phyloP scores from a whole-genome alignment of 2,329 filamentous ascomycete genomes.

The Colletotrichum limetticola region DNA sequence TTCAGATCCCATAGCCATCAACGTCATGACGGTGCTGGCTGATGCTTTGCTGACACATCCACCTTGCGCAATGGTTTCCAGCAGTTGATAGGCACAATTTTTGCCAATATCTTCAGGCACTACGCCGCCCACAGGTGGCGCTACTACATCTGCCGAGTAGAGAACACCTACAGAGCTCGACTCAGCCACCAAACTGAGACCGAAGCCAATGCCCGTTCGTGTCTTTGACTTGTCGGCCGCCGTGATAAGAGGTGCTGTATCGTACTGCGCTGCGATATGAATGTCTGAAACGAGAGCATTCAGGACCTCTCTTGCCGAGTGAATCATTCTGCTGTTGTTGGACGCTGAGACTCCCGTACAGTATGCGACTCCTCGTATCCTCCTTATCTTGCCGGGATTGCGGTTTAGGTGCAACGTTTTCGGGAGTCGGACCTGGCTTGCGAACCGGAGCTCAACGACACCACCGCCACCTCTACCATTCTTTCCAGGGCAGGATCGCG shows the following conservation, averaged over 20 bases:
- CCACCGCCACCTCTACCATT: constrained; percentile 86
- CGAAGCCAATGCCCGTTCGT: constrained; percentile 89
- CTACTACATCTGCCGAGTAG: constrained; percentile 86
- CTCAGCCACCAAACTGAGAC: constrained; percentile 90
- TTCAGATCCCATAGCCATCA: constrained; percentile 99
- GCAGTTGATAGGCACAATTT: constrained; percentile 86
- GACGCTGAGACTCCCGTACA: constrained; percentile 90
- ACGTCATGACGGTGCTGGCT: constrained; percentile 78
- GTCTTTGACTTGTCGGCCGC: constrained; percentile 69
- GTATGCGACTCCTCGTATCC: constrained; percentile 92
- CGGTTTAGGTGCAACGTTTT: constrained; percentile 92
- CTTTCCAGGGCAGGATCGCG: constrained; percentile 80
- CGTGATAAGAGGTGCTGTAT: constrained; percentile 68
- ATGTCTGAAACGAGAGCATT: constrained; percentile 90
- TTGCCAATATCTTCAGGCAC: constrained; percentile 92
- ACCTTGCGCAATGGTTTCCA: constrained; percentile 84
- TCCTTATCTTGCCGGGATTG: constrained; percentile 85
- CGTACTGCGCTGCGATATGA: constrained; percentile 86
- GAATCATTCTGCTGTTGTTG: constrained; percentile 96
- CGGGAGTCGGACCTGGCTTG: constrained; percentile 90
- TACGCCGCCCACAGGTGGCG: constrained; percentile 80
- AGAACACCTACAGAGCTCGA: constrained; percentile 83
- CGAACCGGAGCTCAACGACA: constrained; percentile 92
- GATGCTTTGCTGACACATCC: constrained; percentile 83
- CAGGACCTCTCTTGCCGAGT: constrained; percentile 85